These are phyloP conservation scores for Asterophora parasitica DNA, from an alignment of 768 basidiomycete genomes.

Conservation along the genomic window DNA sequence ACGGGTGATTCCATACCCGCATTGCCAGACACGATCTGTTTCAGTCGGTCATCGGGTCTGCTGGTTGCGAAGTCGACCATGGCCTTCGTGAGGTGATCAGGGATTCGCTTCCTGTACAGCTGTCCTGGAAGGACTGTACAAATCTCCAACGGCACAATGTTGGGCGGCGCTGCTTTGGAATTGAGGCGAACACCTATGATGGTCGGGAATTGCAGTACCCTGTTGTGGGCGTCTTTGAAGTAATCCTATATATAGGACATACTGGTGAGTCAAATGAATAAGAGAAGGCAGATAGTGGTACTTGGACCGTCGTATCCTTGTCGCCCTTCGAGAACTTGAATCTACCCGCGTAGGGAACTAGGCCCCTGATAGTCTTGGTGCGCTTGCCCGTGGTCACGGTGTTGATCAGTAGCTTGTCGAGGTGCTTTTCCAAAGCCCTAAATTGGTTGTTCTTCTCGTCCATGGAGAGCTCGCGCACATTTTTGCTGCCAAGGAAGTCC, in stretches of 20 bases:
- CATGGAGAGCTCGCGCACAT: slow-evolving; percentile 28
- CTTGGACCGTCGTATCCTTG: slow-evolving; percentile 33
- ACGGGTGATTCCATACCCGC: slow-evolving; percentile 10
- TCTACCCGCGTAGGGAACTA: slow-evolving; percentile 34
- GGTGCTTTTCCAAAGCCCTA: slow-evolving; percentile 31
- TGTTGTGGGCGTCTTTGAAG: slow-evolving; percentile 30
- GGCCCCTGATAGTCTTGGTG: slow-evolving; percentile 31
- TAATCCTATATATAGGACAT: slow-evolving; percentile 33
- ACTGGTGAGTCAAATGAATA: neutral
- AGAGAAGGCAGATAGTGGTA: slow-evolving; percentile 13
- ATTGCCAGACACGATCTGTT: slow-evolving; percentile 30
- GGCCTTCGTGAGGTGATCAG: slow-evolving; percentile 27
- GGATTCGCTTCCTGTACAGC: slow-evolving; percentile 41
- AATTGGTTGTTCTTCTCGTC: slow-evolving; percentile 19
- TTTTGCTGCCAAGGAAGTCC: slow-evolving; percentile 17
- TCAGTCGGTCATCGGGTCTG: slow-evolving; percentile 37
- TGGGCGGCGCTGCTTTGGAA: slow-evolving; percentile 20
- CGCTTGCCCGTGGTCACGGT: slow-evolving; percentile 20
- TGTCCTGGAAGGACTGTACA: slow-evolving; percentile 44
- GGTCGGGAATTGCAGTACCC: slow-evolving; percentile 27
- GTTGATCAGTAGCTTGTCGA: slow-evolving; percentile 32
- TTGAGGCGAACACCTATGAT: slow-evolving; percentile 35
- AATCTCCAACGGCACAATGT: slow-evolving; percentile 47
- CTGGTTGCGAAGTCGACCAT: slow-evolving; percentile 48
- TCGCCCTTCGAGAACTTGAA: slow-evolving; percentile 36